phyloP scores from a whole-genome alignment of 352 stramenopile genomes.

The Pythium sp. region DNA sequence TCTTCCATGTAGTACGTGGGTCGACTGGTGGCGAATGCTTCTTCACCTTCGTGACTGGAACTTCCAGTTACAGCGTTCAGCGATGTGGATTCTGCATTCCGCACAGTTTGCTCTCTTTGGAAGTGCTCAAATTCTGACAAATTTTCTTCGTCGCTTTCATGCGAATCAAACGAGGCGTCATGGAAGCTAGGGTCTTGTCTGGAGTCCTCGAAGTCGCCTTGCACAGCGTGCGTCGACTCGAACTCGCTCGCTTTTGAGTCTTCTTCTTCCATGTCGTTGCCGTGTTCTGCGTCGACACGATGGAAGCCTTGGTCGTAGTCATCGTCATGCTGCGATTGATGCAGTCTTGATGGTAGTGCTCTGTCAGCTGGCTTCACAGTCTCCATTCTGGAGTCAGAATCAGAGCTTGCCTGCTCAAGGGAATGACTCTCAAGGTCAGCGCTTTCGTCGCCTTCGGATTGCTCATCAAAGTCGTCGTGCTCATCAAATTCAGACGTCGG shows the following conservation, averaged over 20 bases:
- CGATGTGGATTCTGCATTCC: neutral
- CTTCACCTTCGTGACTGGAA: neutral
- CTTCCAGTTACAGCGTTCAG: neutral
- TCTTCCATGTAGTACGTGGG: slow-evolving; percentile 14
- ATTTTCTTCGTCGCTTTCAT: slow-evolving; percentile 9
- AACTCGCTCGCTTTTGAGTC: neutral
- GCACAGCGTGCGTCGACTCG: too few species aligned
- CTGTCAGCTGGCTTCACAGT: neutral
- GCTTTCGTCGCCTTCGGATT: slow-evolving; percentile 1
- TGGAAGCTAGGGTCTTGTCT: neutral
- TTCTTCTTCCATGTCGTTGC: neutral
- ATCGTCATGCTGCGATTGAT: neutral
- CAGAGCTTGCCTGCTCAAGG: neutral
- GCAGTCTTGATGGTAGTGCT: neutral
- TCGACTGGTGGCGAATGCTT: too few species aligned
- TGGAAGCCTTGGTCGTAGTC: neutral
- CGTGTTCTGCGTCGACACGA: neutral
- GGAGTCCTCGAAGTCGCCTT: neutral
- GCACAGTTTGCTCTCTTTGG: neutral
- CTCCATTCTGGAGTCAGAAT: neutral
- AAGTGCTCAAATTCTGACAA: slow-evolving; percentile 4
- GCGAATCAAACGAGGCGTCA: neutral
- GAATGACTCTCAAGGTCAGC: neutral
- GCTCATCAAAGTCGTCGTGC: neutral
- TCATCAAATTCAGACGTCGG: neutral